Percentiles rank a stretch among this genome's conserved stretches.
Conservation (phyloP, 108 stramenopile genomes). For the Nannochloropsis gaditana region DNA sequence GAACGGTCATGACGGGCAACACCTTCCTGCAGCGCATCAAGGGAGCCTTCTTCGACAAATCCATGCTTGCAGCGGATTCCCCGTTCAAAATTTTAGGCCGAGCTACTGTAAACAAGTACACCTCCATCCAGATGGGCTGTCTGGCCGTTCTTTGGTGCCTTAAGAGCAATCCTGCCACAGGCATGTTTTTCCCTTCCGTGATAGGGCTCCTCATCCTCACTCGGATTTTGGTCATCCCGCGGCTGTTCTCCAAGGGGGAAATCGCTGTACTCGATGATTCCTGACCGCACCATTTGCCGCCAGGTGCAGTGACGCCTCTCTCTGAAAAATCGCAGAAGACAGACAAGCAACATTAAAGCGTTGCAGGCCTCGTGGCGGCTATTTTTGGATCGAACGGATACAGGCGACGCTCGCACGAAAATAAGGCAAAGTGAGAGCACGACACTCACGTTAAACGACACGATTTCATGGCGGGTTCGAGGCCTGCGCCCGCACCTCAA, state of each 20-base stretch:
- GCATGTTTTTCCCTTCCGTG: conserved; percentile 80
- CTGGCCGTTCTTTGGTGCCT: conserved; percentile 69
- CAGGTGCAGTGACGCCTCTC: no score
- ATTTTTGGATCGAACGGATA: no score
- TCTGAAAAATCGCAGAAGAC: no score
- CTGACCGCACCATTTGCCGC: no score
- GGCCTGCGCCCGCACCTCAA: no score
- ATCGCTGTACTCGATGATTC: conserved; percentile 57
- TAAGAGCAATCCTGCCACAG: conserved; percentile 70
- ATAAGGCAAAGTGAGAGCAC: no score
- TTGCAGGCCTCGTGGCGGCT: no score
- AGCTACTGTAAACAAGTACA: background rate
- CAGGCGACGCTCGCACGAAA: no score
- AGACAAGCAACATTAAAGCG: no score
- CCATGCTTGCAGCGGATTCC: background rate
- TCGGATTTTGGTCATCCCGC: conserved; percentile 63
- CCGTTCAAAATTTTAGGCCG: background rate
- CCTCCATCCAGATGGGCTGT: conserved; percentile 47
- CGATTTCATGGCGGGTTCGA: no score
- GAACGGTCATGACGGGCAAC: conserved; percentile 50
- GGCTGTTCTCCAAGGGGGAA: conserved; percentile 68
- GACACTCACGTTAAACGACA: no score
- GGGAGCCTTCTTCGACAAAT: background rate
- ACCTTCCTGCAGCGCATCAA: conserved; percentile 24
- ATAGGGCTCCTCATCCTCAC: conserved; percentile 76